Evolutionary conservation across 352 stramenopile species (phyloP).

Genomic region (Pelagophyceae sp.): DNA sequence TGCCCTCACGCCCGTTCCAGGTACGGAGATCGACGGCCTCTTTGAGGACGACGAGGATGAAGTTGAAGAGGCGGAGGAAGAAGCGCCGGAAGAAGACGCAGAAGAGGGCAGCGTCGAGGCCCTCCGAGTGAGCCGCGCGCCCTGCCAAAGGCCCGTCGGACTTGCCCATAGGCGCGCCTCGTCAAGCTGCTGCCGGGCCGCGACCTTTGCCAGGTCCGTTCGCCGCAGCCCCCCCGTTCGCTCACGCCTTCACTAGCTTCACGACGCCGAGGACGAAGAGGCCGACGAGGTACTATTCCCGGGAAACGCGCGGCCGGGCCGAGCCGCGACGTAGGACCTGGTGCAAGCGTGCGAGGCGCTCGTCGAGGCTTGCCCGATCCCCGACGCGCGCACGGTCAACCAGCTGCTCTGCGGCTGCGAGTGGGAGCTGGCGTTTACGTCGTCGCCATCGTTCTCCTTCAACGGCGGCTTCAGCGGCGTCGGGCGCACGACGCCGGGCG

Average conservation of each 20-base stretch:
- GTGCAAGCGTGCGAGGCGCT: background rate
- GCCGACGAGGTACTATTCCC: background rate
- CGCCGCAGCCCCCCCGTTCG: no score
- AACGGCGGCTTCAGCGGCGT: slow-evolving; percentile 15
- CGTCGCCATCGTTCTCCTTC: slow-evolving; percentile 7
- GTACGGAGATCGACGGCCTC: slow-evolving; percentile 1
- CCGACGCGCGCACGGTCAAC: background rate
- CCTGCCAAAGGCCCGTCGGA: background rate
- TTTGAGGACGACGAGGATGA: slow-evolving; percentile 12
- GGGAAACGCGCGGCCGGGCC: background rate
- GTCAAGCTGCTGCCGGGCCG: background rate
- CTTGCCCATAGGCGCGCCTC: background rate
- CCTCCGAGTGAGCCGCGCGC: background rate
- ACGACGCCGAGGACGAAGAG: background rate
- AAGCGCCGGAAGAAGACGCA: background rate
- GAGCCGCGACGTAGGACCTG: background rate
- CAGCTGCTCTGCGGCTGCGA: background rate
- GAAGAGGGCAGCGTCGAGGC: background rate
- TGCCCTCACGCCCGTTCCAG: no score
- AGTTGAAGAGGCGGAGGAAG: background rate
- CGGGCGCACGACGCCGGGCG: background rate
- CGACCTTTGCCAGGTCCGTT: no score
- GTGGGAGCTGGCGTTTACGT: slow-evolving; percentile 2
- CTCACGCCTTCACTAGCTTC: no score
- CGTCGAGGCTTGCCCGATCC: background rate